These are phyloP conservation scores for Ophiocordyceps polyrhachis-furcata DNA, from an alignment of 2,329 filamentous ascomycete species.

Conservation along the genomic window DNA sequence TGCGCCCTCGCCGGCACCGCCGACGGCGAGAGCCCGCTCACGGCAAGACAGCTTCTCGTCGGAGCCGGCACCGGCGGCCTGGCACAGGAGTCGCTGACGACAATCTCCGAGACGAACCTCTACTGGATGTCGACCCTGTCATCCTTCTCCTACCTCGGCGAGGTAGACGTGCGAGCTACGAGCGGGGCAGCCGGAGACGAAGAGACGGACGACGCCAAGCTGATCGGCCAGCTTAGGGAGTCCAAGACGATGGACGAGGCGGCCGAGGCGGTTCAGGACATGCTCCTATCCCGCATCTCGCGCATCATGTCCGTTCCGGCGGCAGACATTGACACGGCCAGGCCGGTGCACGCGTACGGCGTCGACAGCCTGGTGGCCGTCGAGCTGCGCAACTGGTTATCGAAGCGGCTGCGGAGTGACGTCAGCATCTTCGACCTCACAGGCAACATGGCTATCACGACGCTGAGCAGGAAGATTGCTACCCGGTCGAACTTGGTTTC, in stretches of 20 bases:
- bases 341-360: background rate
- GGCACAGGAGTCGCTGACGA: background rate
- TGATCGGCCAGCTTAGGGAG: background rate
- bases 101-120: background rate
- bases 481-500: background rate
- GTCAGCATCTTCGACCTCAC: slow-evolving; percentile 1
- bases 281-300: background rate
- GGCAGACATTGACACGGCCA: background rate
- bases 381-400: slow-evolving; percentile 1
- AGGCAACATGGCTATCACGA: background rate
- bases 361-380: slow-evolving; percentile 1
- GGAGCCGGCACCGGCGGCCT: background rate
- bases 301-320: background rate
- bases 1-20: slow-evolving; percentile 1
- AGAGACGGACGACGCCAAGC: background rate
- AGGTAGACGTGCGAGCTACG: background rate
- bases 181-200: background rate
- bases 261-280: background rate
- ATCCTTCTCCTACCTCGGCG: background rate
- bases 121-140: background rate
- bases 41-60: background rate
- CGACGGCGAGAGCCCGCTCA: background rate
- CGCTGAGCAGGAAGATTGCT: background rate
- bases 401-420: background rate
- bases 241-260: background rate